Evolutionary conservation across 345 rosid species (phyloP), one percentile per base, ranked within the genome.

Genomic region (Eucalyptus tenuipes): DNA sequence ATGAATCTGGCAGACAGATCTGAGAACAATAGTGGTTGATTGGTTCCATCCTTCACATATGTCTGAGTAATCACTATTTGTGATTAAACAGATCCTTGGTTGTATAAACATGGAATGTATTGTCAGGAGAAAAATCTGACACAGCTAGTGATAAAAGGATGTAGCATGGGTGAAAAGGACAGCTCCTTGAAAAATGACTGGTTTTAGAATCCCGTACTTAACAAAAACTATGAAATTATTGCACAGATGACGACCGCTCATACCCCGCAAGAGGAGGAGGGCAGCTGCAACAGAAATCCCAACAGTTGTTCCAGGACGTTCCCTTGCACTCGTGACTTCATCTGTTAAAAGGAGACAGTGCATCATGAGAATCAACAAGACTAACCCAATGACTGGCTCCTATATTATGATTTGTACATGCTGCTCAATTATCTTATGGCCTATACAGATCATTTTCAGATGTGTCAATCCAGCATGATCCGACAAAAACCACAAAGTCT

Each of bases 241-340:
- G 81, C 27, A 18, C 45, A 71, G 45, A 37, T 37, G 81, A 75
- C 22, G 27, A 37, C 8, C 4, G n/a, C 75, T 37, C 86, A 87
- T 90, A 95, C 99, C 98, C 90, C 93, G 96, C 93, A 98, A 90
- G 86, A 96, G 96, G 88, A 96, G 87, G 86, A 97, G 91, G 79
- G 90, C 93, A 90, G 98, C 92, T n/a, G 97, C 88, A 33, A 93
- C 86, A 90, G 96, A 92, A 91, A 94, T 45, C 71, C 98, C 99
- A 88, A 93, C 57, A 91, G 95, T 90, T 86, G 95, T 94, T 85
- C 92, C 95, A 13, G 99, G 99, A 88, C 93, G 92, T 82, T 97
- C 98, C 91, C 93, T 94, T 33, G 95, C 96, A 18, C 59, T 90
- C 89, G 18, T 89, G 93, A 98, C 66, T 90, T 92, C 97, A 52